Evolutionary conservation across 371 early-diverging fungal species (phyloP).

Genomic region (Syncephalastrum sp.): DNA sequence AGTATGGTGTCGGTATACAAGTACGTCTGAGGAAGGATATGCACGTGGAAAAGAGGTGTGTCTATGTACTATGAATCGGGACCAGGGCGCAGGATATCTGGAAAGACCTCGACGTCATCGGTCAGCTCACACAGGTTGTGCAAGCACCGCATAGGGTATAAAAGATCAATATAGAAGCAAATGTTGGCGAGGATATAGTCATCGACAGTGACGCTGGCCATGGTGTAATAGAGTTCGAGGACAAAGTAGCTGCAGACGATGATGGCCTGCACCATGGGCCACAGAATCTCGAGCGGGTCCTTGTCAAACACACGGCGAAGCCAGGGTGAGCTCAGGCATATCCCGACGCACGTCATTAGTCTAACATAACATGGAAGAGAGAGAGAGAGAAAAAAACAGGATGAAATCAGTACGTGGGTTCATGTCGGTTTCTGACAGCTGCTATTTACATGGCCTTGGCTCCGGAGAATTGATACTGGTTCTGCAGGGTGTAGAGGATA

Average conservation of each 20-base stretch:
- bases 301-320: conserved; percentile 18
- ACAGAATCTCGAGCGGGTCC: conserved; percentile 30
- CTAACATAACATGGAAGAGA: conserved; percentile 7
- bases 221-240: conserved; percentile 43
- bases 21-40: too few relatives aligned
- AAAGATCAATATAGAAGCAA: conserved; percentile 38
- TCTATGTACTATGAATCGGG: conserved; percentile 1
- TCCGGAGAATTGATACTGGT: conserved; percentile 24
- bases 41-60: too few relatives aligned
- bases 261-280: conserved; percentile 28
- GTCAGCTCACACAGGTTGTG: conserved; percentile 46
- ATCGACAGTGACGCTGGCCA: conserved; percentile 30
- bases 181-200: conserved; percentile 42
- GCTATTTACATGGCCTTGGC: conserved; percentile 28
- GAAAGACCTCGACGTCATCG: conserved; percentile 24
- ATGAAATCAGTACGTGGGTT: neutral
- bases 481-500: conserved; percentile 32
- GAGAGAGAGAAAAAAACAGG: neutral
- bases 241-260: conserved; percentile 34
- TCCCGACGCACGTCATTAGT: conserved; percentile 18
- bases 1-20: too few relatives aligned
- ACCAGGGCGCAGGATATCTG: conserved; percentile 18
- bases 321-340: conserved; percentile 30
- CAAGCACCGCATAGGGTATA: conserved; percentile 42
- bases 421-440: conserved; percentile 4